Base-by-base conservation (phyloP, 148 eudicot species). In the Talinum fruticosum region DNA sequence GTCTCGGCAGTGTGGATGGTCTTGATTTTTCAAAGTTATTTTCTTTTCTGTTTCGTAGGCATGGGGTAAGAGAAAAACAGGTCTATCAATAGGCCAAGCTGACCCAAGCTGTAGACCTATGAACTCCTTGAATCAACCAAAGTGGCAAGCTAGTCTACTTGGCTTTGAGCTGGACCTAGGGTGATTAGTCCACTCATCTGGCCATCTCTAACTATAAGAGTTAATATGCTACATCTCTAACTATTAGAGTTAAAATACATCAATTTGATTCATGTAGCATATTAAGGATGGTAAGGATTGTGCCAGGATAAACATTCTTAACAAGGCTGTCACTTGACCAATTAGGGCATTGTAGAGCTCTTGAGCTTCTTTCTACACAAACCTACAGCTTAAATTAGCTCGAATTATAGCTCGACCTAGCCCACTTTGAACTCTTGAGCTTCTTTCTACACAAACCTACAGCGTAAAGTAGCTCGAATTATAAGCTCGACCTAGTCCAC, bases 251-350 rank as follows among this genome's bases (percentile, higher is more conserved):
- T 57, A 23, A n/a, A n/a, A n/a, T n/a, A n/a, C n/a, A n/a, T n/a
- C n/a, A n/a, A n/a, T n/a, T n/a, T n/a, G n/a, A n/a, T n/a, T n/a
- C n/a, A n/a, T n/a, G n/a, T n/a, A n/a, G 23, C 23, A 23, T 57
- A 57, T n/a, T 23, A 19, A 54, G 5, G 21, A 54, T 19, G 61
- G 54, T 64, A 72, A 72, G 66, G 72, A 72, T 66, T 44, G 54
- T 6, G 18, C 54, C 3, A 23, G 61, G n/a, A 61, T 29, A 34
- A 8, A 10, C n/a, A 23, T 5, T 57, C 29, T 57, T 57, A 57
- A 57, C 2, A 6, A 57, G 1, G 64, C 64, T 23, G 10, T 57
- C 64, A 23, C 64, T 57, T 12, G n/a, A 24, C 28, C 28, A n/a
- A 10, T 2, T 4, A n/a, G 24, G n/a, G n/a, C n/a, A 57, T 57